These are phyloP conservation scores for Solanum paucissectum DNA, from an alignment of 257 asterid species.

Conservation along the genomic window DNA sequence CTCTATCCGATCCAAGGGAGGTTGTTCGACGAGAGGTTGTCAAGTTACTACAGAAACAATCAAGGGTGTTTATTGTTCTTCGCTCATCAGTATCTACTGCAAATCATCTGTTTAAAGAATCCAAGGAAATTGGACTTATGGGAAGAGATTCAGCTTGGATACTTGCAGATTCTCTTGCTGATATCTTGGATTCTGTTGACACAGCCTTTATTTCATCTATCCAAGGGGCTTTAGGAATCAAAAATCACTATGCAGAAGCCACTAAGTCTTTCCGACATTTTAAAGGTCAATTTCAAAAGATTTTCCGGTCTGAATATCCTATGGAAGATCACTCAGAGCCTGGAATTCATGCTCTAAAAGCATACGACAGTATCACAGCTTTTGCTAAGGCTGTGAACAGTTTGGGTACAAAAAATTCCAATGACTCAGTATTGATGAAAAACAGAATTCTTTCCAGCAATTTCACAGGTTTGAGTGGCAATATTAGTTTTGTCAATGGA, in stretches of 20 bases:
- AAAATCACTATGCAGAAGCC: slow-evolving; percentile 9
- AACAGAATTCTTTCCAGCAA: slow-evolving; percentile 9
- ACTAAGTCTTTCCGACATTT: slow-evolving; percentile 7
- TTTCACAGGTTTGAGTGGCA: slow-evolving; percentile 31
- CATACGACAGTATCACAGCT: slow-evolving; percentile 29
- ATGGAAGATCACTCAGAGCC: slow-evolving; percentile 18
- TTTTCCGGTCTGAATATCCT: slow-evolving; percentile 12
- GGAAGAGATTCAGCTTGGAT: slow-evolving; percentile 41
- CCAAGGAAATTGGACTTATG: slow-evolving; percentile 21
- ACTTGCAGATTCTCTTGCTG: slow-evolving; percentile 19
- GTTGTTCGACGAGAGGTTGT: slow-evolving; percentile 8
- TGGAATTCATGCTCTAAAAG: slow-evolving; percentile 28
- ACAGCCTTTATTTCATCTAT: slow-evolving; percentile 7
- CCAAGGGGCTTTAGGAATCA: slow-evolving; percentile 36
- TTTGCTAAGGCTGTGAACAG: slow-evolving; percentile 2
- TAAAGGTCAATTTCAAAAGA: slow-evolving; percentile 9
- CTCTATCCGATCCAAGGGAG: slow-evolving; percentile 12
- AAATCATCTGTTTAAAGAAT: slow-evolving; percentile 17
- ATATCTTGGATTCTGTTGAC: slow-evolving; percentile 25
- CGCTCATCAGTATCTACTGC: slow-evolving; percentile 21
- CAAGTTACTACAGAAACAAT: slow-evolving; percentile 17
- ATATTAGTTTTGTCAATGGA: slow-evolving; percentile 7
- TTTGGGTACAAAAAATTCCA: background rate
- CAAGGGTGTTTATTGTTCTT: slow-evolving; percentile 34
- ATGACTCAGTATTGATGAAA: slow-evolving; percentile 7